Percentiles rank a stretch among this genome's conserved stretches.
phyloP scores from a whole-genome alignment of 495 filamentous ascomycete genomes.

The Neurospora discreta region DNA sequence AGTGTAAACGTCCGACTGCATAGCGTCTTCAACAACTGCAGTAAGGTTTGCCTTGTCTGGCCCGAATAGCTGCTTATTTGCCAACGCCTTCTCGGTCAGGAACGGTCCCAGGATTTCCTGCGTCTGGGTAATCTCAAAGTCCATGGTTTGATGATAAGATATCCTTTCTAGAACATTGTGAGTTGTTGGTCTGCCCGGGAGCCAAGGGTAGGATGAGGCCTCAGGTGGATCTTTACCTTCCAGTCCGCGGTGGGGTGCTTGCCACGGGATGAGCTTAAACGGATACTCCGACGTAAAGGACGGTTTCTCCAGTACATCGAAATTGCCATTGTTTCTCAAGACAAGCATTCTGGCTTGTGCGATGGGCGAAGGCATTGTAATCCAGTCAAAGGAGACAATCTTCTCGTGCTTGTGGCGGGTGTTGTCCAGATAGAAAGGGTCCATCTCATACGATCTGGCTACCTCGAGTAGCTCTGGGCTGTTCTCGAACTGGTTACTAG shows the following conservation, averaged over 20 bases:
- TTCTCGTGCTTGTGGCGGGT: conserved; percentile 40
- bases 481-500: conserved; percentile 22
- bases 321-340: conserved; percentile 53
- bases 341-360: conserved; percentile 57
- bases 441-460: conserved; percentile 40
- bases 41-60: conserved; percentile 21
- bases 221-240: conserved; percentile 23
- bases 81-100: conserved; percentile 29
- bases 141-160: conserved; percentile 34
- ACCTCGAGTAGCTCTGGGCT: conserved; percentile 43
- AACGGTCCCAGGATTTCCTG: conserved; percentile 32
- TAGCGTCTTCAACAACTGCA: conserved; percentile 22
- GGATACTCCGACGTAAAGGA: conserved; percentile 39
- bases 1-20: conserved; percentile 6
- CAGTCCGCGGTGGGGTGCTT: conserved; percentile 31
- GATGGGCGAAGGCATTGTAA: conserved; percentile 48
- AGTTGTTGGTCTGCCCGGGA: neutral
- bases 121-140: conserved; percentile 33
- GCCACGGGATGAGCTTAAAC: conserved; percentile 38
- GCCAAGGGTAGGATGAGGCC: conserved; percentile 6
- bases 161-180: conserved; percentile 21
- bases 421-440: conserved; percentile 36
- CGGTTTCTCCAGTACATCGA: conserved; percentile 56
- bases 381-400: conserved; percentile 81
- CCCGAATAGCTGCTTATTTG: conserved; percentile 35